Conservation (phyloP, 1,284 basidiomycete species). For the Boletellus deceptivus region DNA sequence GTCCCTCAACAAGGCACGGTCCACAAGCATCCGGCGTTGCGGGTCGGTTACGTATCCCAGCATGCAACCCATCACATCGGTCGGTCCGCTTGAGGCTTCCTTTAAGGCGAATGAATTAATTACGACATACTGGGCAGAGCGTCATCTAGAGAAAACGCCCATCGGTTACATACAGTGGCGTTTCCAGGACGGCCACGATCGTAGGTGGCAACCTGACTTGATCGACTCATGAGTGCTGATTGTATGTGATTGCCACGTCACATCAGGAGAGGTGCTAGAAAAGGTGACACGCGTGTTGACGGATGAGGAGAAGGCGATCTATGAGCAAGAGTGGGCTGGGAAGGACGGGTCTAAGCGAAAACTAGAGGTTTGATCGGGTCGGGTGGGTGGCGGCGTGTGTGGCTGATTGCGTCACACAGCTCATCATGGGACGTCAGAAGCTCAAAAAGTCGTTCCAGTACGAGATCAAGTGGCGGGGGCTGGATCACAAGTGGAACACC, state of each 20-base stretch:
- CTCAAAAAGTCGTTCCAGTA: conserved; percentile 96
- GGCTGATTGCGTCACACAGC: conserved; percentile 38
- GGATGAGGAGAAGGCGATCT: conserved; percentile 79
- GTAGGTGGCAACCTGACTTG: conserved; percentile 46
- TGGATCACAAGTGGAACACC: conserved; percentile 91
- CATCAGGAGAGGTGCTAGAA: conserved; percentile 80
- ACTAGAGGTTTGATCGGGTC: conserved; percentile 64
- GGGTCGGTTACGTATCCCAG: conserved; percentile 97
- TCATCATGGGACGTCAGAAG: conserved; percentile 96
- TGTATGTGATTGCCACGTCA: conserved; percentile 12
- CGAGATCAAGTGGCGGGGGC: conserved; percentile 95
- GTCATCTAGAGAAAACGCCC: conserved; percentile 92
- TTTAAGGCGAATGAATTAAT: conserved; percentile 17
- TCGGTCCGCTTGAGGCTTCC: conserved; percentile 30
- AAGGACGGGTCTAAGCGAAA: conserved; percentile 91
- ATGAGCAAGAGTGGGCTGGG: conserved; percentile 90
- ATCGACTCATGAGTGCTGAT: conserved; percentile 10
- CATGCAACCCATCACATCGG: conserved; percentile 96
- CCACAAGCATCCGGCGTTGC: conserved; percentile 94
- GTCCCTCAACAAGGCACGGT: conserved; percentile 91
- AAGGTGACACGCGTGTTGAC: conserved; percentile 90
- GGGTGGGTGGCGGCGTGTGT: conserved; percentile 4
- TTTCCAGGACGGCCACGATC: conserved; percentile 98
- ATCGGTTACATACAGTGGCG: conserved; percentile 98
- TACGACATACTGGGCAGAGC: conserved; percentile 50